Evolutionary conservation across 306 rosid genomes (phyloP), one percentile per base, ranked within the genome.

Genomic region (Pyrus pyrifolia): DNA sequence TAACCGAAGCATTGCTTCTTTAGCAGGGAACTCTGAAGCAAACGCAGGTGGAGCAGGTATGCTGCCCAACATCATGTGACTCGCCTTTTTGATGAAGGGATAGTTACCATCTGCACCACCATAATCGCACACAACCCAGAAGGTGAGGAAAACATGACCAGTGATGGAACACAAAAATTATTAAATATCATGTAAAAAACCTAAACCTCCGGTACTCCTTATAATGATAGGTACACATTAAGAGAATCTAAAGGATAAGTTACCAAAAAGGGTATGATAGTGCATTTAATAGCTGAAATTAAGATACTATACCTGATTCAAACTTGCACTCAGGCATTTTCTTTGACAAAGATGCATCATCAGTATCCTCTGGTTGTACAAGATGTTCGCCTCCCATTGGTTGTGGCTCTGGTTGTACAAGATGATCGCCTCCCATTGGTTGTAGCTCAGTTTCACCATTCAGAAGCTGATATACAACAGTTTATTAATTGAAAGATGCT

Each of bases 21-120:
- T 89, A 21, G 96, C 3, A 27, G 98, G 90, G 67, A 87, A 82
- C 84, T 92, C 95, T 22, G 91, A 71, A 68, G 96, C 93, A 74
- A 84, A 89, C 69, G 97, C 99, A 11, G 97, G 98, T 51, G 96
- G 84, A 58, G 97, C 88, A 52, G 97, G 97, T 21, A 95, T 84
- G 82, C 80, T 73, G 60, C 90, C 92, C 83, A 95, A 71, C 85
- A 85, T 78, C 85, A 85, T 78, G 33, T 83, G 78, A 77, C 83
- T 83, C 40, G 93, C 91, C 11, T 69, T 80, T 80, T 90, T 85
- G 62, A 83, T 62, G 74, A 90, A 78, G 49, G 91, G 83, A 67
- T 77, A 76, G 72, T 85, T 82, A 51, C 33, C 79, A 45, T 76
- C 98, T 92, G 85, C 83, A 35, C 76, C 68, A 79, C 17, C 74